phyloP scores from a whole-genome alignment of 2,329 filamentous ascomycete species.

The Leptographium radiaticola region DNA sequence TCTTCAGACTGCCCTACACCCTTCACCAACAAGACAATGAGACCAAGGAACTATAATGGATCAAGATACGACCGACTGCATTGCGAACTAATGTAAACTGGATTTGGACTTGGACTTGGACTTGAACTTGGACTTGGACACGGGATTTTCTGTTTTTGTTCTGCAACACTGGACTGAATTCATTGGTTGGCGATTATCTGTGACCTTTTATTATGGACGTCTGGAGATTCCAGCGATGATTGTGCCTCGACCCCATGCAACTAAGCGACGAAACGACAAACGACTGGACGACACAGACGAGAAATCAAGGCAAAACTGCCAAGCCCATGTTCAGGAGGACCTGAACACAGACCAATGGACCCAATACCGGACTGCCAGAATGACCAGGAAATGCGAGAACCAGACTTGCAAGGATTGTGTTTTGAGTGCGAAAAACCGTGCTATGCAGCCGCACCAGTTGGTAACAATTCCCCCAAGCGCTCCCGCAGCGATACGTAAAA shows the following conservation, averaged over 20 bases:
- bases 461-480: constrained; percentile 2
- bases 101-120: not conserved
- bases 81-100: not conserved
- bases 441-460: not conserved
- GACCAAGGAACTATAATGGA: no score
- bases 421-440: no score
- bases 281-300: no score
- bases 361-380: not conserved
- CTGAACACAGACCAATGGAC: no score
- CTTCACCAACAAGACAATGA: no score
- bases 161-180: not conserved
- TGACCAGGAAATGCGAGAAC: not conserved
- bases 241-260: no score
- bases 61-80: no score
- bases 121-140: not conserved
- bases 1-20: no score
- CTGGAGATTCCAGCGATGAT: no score
- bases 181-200: not conserved
- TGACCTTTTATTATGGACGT: not conserved
- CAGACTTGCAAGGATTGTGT: not conserved
- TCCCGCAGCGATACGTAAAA: not conserved
- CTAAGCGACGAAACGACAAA: no score
- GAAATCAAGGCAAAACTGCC: no score
- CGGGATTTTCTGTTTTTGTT: not conserved
- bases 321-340: no score